Base-by-base conservation (phyloP, 257 asterid species). In the Solanum arcanum region DNA sequence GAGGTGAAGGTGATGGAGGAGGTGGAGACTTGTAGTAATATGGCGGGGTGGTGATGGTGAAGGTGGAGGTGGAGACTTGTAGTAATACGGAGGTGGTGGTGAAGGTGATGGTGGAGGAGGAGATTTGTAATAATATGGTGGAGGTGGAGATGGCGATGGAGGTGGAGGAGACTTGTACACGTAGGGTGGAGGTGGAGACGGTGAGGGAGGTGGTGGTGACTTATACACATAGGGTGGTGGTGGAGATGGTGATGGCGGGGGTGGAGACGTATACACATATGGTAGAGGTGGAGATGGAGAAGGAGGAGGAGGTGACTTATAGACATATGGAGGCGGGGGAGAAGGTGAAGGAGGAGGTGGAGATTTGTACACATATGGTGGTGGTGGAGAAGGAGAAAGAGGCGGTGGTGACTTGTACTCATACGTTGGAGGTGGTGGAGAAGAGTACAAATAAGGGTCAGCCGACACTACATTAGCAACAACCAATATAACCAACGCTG, bases 41-140 rank as follows among this genome's bases (percentile, higher is more conserved):
- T 3, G 31, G 52, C 0, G 52, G 56, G 82, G 82, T 0, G 56
- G 81, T 4, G 82, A 37, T 0, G 27, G 46, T 0, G n/a, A 11
- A 0, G 78, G 76, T 0, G 75, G 75, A 0, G 75, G 75, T 29
- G 46, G 78, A 16, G 78, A 72, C 1, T 9, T 8, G 0, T 72
- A 72, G 2, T 72, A 33, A 1, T 69, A 69, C 0, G 75, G 75
- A 0, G 75, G 75, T 0, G 74, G 74, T 2, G 74, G 37, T 2
- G 74, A 25, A 0, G 74, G 37, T 25, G 74, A 66, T 0, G 80
- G 80, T 0, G 80, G 29, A 1, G 80, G 47, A 0, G 16, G 29
- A 16, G 46, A 33, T 9, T 66, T 25, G 5, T 66, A 25, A 5
- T 66, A 66, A 0, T 68, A 68, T 27, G 75, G 12, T 0, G 75